These are phyloP conservation scores for Aspergillus biplanus DNA, from an alignment of 495 filamentous ascomycete species.

Conservation along the genomic window DNA sequence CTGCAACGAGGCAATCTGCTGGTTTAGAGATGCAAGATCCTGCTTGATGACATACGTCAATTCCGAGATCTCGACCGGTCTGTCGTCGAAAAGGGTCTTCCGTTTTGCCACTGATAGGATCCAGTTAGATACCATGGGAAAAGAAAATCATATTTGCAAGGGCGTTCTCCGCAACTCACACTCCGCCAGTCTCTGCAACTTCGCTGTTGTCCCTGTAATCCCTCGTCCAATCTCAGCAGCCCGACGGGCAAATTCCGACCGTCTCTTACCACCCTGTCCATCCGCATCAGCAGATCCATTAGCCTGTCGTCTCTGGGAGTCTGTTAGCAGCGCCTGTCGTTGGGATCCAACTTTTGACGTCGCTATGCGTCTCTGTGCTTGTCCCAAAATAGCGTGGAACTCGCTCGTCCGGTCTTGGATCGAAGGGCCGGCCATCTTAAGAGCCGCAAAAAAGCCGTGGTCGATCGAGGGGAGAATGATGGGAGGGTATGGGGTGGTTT, in stretches of 20 bases:
- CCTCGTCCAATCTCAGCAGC: constrained; percentile 89
- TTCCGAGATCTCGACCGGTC: constrained; percentile 94
- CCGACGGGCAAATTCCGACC: constrained; percentile 85
- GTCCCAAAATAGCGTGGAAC: constrained; percentile 85
- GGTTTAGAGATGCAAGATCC: constrained; percentile 86
- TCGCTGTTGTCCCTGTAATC: constrained; percentile 90
- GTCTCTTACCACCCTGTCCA: constrained; percentile 43
- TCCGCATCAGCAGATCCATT: constrained; percentile 61
- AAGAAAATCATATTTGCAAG: background rate
- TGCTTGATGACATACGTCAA: constrained; percentile 97
- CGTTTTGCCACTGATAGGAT: constrained; percentile 75
- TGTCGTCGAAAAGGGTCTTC: constrained; percentile 96
- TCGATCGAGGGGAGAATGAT: background rate
- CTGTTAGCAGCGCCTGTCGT: constrained; percentile 77
- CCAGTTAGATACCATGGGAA: background rate
- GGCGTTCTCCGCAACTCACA: constrained; percentile 50
- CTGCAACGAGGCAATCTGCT: constrained; percentile 81
- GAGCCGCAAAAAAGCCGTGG: constrained; percentile 2
- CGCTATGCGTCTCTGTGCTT: constrained; percentile 75
- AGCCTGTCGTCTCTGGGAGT: constrained; percentile 70
- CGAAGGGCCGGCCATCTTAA: constrained; percentile 61
- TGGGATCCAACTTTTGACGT: constrained; percentile 73
- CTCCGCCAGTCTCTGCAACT: constrained; percentile 89
- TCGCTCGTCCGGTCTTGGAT: constrained; percentile 97
- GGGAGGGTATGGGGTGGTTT: background rate